phyloP scores from a whole-genome alignment of 345 rosid species.

The Citrus reticulata region DNA sequence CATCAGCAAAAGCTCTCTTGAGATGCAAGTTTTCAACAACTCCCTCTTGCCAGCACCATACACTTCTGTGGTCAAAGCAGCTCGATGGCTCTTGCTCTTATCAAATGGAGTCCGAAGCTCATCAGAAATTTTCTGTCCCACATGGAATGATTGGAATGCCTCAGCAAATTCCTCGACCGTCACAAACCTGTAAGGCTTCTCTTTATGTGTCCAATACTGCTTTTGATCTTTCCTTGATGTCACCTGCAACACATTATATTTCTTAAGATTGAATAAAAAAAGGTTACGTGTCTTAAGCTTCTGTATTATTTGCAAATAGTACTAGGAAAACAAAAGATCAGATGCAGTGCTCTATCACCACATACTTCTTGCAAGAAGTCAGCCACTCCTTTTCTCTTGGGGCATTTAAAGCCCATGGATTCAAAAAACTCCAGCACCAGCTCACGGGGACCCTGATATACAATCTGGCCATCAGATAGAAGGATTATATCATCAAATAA shows the following conservation, averaged over 20 bases:
- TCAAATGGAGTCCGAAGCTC: slow-evolving; percentile 59
- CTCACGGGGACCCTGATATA: slow-evolving; percentile 75
- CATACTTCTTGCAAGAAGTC: slow-evolving; percentile 86
- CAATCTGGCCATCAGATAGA: slow-evolving; percentile 65
- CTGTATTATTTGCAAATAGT: no score
- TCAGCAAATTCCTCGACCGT: slow-evolving; percentile 56
- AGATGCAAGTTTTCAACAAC: slow-evolving; percentile 48
- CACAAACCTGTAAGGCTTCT: slow-evolving; percentile 60
- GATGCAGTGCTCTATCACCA: not conserved
- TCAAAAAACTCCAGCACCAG: slow-evolving; percentile 60
- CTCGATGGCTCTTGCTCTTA: slow-evolving; percentile 60
- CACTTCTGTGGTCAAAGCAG: slow-evolving; percentile 55
- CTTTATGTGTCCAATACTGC: slow-evolving; percentile 64
- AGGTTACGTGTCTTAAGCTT: not conserved
- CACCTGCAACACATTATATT: slow-evolving; percentile 39
- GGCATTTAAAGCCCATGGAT: slow-evolving; percentile 66
- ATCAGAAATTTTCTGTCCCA: slow-evolving; percentile 41
- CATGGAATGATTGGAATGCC: slow-evolving; percentile 62
- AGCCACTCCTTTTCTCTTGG: slow-evolving; percentile 76
- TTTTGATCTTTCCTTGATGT: slow-evolving; percentile 79
- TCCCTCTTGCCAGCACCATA: slow-evolving; percentile 59
- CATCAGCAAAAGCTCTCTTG: slow-evolving; percentile 72
- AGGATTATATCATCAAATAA: slow-evolving; percentile 76
- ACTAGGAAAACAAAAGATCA: not conserved
- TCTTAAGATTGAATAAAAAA: not conserved